Evolutionary conservation across 2,329 filamentous ascomycete species (phyloP), one percentile per base, ranked within the genome.

Genomic region (Cadophora luteo-olivacea): DNA sequence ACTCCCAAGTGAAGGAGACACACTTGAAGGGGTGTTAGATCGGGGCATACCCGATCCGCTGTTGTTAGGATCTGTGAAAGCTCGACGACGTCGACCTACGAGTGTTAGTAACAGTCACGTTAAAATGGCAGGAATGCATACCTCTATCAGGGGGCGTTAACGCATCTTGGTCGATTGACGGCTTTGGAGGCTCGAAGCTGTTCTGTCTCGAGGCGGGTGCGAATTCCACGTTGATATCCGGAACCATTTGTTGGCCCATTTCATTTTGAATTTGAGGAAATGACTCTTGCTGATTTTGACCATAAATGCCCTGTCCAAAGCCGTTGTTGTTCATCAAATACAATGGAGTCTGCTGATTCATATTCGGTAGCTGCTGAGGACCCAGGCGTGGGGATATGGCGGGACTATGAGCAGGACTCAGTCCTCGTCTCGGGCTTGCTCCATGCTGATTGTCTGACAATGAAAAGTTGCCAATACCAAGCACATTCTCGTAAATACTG

Each of bases 221-320:
- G 79, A 93, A 94, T 78, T 97, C 92, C 74, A 97, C 96, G 77
- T 96, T 97, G 80, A 97, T 97, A 63, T 94, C 92, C 0, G 94
- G 94, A 3, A 91, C 91, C 90, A 97, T 96, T 73, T 92, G 86
- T 61, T 87, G 89, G 6, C 88, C 87, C 77, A 92, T 86, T 67
- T 94, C 91, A 36, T 84, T 80, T 72, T 84, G 82, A 65, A 80
- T 75, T 68, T 79, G 80, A 70, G 84, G 79, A 64, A 83, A 80
- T 3, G 82, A 81, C 65, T 86, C 84, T 64, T 84, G 82, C 41
- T 76, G 76, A 9, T 81, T 79, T 65, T 78, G 79, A 11, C 81
- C 80, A 75, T 88, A 90, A 68, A 85, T 81, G 25, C 86, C 84
- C 58, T 83, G 80, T 25, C 70, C 77, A 70, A 84, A 87, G 25